Evolutionary conservation across 257 asterid genomes (phyloP).

Genomic region (Orobanche coerulescens): DNA sequence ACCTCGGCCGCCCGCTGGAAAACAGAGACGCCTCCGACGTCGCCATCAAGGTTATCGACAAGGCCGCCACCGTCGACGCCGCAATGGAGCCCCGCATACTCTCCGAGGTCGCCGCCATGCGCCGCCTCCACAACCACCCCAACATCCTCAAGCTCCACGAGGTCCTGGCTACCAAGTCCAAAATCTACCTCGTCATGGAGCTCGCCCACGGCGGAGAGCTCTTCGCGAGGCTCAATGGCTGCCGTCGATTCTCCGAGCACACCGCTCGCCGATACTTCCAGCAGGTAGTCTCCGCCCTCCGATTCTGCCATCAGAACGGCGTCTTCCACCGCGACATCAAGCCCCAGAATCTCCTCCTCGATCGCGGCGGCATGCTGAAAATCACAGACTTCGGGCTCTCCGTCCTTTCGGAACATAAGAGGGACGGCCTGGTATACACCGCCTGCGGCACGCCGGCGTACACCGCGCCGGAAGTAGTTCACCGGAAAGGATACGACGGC

Average conservation of each 20-base stretch:
- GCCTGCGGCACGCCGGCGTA: conserved; percentile 93
- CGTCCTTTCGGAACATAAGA: conserved; percentile 62
- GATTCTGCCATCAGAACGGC: conserved; percentile 72
- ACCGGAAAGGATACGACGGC: conserved; percentile 68
- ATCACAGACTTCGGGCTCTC: conserved; percentile 89
- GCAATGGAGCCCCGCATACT: conserved; percentile 62
- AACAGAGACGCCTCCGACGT: conserved; percentile 26
- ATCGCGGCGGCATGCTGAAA: conserved; percentile 44
- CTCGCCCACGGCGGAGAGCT: conserved; percentile 88
- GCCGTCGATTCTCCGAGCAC: conserved; percentile 55
- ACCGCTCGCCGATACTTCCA: conserved; percentile 50
- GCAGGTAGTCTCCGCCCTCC: conserved; percentile 66
- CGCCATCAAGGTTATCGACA: conserved; percentile 69
- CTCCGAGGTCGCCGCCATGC: conserved; percentile 87
- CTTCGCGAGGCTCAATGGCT: conserved; percentile 42
- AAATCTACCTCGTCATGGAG: conserved; percentile 82
- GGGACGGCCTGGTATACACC: conserved; percentile 55
- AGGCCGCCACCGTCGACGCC: conserved; percentile 38
- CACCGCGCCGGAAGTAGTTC: conserved; percentile 83
- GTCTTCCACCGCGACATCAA: conserved; percentile 87
- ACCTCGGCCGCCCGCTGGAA: conserved; percentile 38
- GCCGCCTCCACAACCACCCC: conserved; percentile 70
- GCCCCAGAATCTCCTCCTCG: conserved; percentile 82
- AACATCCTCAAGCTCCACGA: conserved; percentile 73
- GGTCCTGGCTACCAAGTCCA: conserved; percentile 72